phyloP scores from a whole-genome alignment of 148 eudicot species.

The Vaccinium macrocarpon region DNA sequence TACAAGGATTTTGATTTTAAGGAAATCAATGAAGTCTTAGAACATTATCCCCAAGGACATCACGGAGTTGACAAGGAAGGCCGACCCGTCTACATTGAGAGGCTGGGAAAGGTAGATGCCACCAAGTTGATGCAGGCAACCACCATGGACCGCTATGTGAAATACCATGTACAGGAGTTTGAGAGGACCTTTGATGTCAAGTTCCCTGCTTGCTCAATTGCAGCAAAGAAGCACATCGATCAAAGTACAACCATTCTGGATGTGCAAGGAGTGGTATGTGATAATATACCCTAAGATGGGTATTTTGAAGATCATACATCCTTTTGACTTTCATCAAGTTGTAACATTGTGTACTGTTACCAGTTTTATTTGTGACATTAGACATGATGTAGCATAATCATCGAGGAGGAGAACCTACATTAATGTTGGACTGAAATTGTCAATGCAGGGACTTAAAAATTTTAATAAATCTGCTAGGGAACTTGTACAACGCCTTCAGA shows the following conservation, averaged over 20 bases:
- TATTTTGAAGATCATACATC: not conserved
- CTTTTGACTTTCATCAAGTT: not conserved
- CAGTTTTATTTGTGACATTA: not conserved
- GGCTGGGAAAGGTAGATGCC: conserved; percentile 85
- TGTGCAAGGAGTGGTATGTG: conserved; percentile 97
- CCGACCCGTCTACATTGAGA: conserved; percentile 86
- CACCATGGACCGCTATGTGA: conserved; percentile 77
- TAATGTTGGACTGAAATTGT: not conserved
- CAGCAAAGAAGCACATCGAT: conserved; percentile 86
- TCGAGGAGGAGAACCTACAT: not conserved
- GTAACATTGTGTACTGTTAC: not conserved
- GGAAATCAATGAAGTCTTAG: conserved; percentile 74
- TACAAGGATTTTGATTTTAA: conserved; percentile 78
- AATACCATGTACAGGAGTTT: conserved; percentile 84
- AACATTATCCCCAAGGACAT: conserved; percentile 93
- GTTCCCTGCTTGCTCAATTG: conserved; percentile 89
- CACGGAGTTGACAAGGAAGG: conserved; percentile 97
- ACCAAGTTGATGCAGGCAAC: conserved; percentile 92
- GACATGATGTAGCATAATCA: not conserved
- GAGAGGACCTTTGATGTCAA: conserved; percentile 80
- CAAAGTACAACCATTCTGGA: conserved; percentile 95
- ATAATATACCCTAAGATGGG: not conserved
- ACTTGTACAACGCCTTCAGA: conserved; percentile 76
- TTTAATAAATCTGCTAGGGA: conserved; percentile 87
- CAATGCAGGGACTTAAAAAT: conserved; percentile 69